phyloP scores from a whole-genome alignment of 2,329 filamentous ascomycete genomes.

The Venturia aucupariae region DNA sequence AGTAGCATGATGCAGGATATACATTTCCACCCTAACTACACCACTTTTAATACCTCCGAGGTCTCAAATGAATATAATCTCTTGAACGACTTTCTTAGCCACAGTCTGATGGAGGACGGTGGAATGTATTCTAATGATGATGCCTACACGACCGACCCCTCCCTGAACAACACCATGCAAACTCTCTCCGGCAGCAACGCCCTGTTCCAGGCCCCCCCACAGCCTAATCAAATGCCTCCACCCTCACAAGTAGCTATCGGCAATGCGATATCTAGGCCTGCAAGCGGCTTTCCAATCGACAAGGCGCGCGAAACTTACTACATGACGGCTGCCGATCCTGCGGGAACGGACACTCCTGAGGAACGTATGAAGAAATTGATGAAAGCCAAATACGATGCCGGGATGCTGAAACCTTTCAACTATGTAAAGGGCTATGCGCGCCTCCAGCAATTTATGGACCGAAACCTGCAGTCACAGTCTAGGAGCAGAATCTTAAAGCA shows the following conservation, averaged over 20 bases:
- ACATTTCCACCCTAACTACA: conserved; percentile 79
- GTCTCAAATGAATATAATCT: conserved; percentile 95
- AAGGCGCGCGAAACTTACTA: conserved; percentile 80
- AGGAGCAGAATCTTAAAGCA: conserved; percentile 89
- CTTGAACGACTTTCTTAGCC: conserved; percentile 92
- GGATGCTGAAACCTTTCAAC: conserved; percentile 91
- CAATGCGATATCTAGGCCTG: conserved; percentile 51
- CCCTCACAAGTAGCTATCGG: conserved; percentile 36
- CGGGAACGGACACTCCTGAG: conserved; percentile 76
- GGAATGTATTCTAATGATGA: conserved; percentile 34
- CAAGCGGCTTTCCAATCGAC: conserved; percentile 55
- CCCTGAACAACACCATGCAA: conserved; percentile 37
- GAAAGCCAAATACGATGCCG: conserved; percentile 91
- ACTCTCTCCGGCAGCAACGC: conserved; percentile 30
- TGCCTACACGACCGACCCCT: conserved; percentile 48
- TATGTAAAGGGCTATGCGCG: conserved; percentile 94
- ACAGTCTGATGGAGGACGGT: conserved; percentile 70
- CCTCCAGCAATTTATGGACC: conserved; percentile 83
- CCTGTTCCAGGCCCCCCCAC: conserved; percentile 19
- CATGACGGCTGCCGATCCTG: conserved; percentile 90
- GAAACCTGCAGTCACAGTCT: conserved; percentile 69
- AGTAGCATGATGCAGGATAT: conserved; percentile 71
- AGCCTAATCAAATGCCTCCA: conserved; percentile 25
- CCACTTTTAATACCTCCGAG: conserved; percentile 90
- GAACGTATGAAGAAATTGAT: conserved; percentile 92